These are phyloP conservation scores for Fusarium haematococcum DNA, from an alignment of 2,329 filamentous ascomycete genomes.

Conservation along the genomic window DNA sequence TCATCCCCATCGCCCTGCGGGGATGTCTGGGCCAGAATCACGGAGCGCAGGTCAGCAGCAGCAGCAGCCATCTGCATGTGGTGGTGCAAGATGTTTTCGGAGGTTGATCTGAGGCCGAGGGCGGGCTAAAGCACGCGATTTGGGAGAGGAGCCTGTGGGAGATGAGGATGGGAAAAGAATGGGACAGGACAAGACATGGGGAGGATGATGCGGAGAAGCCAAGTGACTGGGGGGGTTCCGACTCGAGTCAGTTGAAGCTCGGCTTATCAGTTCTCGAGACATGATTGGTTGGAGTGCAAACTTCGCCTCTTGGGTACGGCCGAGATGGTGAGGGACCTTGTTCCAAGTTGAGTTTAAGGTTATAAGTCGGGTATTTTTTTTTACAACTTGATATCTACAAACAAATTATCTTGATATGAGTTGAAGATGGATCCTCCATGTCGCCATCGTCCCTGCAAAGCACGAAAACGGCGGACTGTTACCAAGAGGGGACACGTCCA, in stretches of 20 bases:
- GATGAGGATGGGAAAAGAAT: background rate
- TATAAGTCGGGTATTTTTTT: background rate
- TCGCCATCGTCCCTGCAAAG: slow-evolving; percentile 38
- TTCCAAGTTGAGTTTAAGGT: background rate
- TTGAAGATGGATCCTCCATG: slow-evolving; percentile 11
- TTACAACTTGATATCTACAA: background rate
- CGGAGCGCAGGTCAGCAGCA: slow-evolving; percentile 16
- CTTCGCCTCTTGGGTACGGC: slow-evolving; percentile 13
- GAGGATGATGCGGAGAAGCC: slow-evolving; percentile 23
- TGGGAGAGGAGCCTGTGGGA: slow-evolving; percentile 6
- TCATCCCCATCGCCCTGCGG: slow-evolving; percentile 40
- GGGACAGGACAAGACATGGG: background rate
- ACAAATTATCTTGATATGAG: background rate
- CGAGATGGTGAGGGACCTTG: background rate
- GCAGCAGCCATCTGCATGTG: slow-evolving; percentile 22
- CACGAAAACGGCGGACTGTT: slow-evolving; percentile 27
- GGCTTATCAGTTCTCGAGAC: background rate
- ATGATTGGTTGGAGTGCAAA: slow-evolving; percentile 26
- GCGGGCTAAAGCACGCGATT: slow-evolving; percentile 18
- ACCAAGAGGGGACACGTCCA: slow-evolving; percentile 23
- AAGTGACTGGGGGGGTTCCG: slow-evolving; percentile 2
- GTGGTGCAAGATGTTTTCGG: slow-evolving; percentile 6
- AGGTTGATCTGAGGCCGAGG: slow-evolving; percentile 32
- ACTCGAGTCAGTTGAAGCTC: background rate
- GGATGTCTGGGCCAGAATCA: slow-evolving; percentile 27